Evolutionary conservation across 306 rosid species (phyloP), one percentile per base, ranked within the genome.

Genomic region (Castanea sativa): DNA sequence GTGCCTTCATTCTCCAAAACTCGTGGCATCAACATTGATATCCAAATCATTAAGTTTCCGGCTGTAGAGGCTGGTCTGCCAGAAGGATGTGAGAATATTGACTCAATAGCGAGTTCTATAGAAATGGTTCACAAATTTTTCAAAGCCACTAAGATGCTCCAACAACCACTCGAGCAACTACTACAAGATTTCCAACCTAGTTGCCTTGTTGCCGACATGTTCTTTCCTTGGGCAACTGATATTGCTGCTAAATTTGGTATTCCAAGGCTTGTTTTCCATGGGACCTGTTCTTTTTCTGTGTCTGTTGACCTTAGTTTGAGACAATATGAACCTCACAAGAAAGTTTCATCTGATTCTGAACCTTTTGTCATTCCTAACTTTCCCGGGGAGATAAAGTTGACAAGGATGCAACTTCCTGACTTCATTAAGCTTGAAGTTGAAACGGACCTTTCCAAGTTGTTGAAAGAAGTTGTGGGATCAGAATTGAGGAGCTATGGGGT

Each of bases 51-150:
- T 57, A 3, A 57, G 20, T 51, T 84, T 9, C 86, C 85, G 1
- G 27, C 53, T 29, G 15, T n/a, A 8, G 81, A 82, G 21, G 88
- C 64, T n/a, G 86, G 88, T n/a, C 67, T 87, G 25, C 90, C 90
- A 1, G 88, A 73, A 56, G 83, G 76, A 4, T 78, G 83, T 9
- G 84, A 87, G 45, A 83, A 32, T 53, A 10, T 78, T 6, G 84
- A 76, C 64, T 38, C 45, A 9, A 64, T 58, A 38, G 43, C 0
- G 19, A 43, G 69, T 30, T 52, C 85, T 0, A 79, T 75, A 2
- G 85, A 80, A 20, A 27, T 78, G 69, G 6, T 71, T 2, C 29
- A 2, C 5, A 52, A 16, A 7, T 84, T 87, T 55, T 75, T 76
- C n/a, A 69, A 30, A n/a, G 84, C 86, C 18, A 59, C 30, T 16